phyloP scores from a whole-genome alignment of 331 rosid genomes.

The Acacia pycnantha region DNA sequence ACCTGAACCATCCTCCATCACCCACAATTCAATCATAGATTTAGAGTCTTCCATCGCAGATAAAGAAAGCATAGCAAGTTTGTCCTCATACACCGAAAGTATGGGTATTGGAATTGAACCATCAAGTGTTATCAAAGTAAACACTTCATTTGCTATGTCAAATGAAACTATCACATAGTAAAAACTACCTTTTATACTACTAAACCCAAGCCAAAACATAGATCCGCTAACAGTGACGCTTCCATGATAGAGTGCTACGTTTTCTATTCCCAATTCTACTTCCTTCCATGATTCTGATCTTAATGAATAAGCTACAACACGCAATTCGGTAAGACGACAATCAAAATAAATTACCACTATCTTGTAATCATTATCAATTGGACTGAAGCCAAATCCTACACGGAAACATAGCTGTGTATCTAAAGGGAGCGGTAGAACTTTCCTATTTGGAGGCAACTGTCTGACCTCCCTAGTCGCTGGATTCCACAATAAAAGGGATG shows the following conservation, averaged over 20 bases:
- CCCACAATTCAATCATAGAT: conserved; percentile 28
- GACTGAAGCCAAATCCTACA: background rate
- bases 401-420: too few species aligned
- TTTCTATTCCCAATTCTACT: background rate
- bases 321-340: rapidly evolving
- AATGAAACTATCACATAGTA: conserved; percentile 7
- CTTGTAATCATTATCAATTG: conserved; percentile 24
- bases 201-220: background rate
- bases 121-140: background rate
- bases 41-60: background rate
- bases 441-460: background rate
- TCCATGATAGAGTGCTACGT: background rate
- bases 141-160: conserved; percentile 2
- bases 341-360: background rate
- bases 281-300: background rate
- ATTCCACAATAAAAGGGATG: too few species aligned
- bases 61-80: conserved; percentile 18
- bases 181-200: background rate
- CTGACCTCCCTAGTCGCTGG: background rate
- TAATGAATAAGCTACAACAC: background rate
- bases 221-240: background rate
- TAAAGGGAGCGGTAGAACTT: too few species aligned
- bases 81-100: background rate
- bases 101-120: background rate
- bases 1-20: background rate